phyloP scores from a whole-genome alignment of 208 protist species.

The Wallacemonas sp. region DNA sequence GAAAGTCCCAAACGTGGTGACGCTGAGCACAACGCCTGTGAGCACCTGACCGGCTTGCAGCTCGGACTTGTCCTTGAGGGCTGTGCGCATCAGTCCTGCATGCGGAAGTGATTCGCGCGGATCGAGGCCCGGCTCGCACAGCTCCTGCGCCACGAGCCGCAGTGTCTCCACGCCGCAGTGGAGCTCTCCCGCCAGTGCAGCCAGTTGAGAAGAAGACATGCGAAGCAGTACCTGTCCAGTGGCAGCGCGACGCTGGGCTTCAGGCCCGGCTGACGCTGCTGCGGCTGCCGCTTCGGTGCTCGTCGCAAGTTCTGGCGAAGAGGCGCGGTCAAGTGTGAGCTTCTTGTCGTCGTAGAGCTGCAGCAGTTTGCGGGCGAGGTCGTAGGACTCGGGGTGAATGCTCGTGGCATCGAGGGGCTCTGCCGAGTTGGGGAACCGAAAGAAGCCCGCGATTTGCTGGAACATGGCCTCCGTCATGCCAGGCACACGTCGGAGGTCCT shows the following conservation, averaged over 20 bases:
- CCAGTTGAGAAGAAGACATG: constrained; percentile 21
- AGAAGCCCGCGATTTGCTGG: constrained; percentile 83
- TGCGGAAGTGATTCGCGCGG: constrained; percentile 67
- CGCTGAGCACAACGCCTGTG: constrained; percentile 62
- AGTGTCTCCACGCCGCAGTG: constrained; percentile 65
- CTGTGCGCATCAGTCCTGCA: constrained; percentile 68
- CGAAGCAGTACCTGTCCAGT: constrained; percentile 24
- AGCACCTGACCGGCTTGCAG: constrained; percentile 54
- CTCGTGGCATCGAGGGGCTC: constrained; percentile 82
- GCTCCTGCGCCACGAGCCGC: constrained; percentile 51
- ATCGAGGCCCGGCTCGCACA: constrained; percentile 67
- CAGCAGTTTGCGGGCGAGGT: constrained; percentile 47
- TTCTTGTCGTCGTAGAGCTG: constrained; percentile 22
- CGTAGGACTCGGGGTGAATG: constrained; percentile 86
- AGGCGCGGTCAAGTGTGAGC: not conserved
- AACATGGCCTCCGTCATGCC: constrained; percentile 77
- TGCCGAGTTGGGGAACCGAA: constrained; percentile 84
- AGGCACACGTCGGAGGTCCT: constrained; percentile 72
- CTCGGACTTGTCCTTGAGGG: constrained; percentile 33
- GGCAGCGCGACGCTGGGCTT: constrained; percentile 10
- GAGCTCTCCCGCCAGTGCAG: constrained; percentile 23
- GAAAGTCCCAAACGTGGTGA: constrained; percentile 86
- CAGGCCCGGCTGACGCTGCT: not conserved
- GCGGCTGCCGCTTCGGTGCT: not conserved
- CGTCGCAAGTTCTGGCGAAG: too few relatives aligned